Evolutionary conservation across 441 rosid species (phyloP).

Genomic region (Adansonia rubrostipa): DNA sequence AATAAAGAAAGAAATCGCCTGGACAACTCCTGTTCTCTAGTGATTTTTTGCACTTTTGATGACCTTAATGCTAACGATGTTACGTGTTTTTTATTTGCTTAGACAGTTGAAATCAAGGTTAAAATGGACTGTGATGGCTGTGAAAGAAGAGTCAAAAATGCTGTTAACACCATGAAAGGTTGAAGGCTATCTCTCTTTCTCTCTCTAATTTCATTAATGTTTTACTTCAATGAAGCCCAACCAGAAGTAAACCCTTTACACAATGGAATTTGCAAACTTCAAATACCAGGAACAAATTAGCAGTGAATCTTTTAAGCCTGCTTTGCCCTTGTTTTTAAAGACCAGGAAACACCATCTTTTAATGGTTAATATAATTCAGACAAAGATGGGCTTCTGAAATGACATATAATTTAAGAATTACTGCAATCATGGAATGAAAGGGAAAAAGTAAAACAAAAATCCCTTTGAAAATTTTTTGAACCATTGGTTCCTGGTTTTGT

Average conservation of each 20-base stretch:
- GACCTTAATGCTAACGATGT: neutral
- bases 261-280: neutral
- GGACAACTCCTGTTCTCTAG: neutral
- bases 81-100: neutral
- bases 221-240: neutral
- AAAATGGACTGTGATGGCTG: slow-evolving; percentile 98
- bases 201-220: neutral
- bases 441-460: neutral
- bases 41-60: neutral
- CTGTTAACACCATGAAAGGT: slow-evolving; percentile 81
- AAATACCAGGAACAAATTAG: neutral
- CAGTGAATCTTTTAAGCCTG: too few relatives aligned
- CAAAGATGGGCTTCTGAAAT: neutral
- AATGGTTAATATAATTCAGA: too few relatives aligned
- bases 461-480: neutral
- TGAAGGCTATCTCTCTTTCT: slow-evolving; percentile 10
- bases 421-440: neutral
- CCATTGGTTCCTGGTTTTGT: neutral
- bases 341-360: too few relatives aligned
- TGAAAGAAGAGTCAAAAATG: slow-evolving; percentile 82
- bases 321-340: too few relatives aligned
- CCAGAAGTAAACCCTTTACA: neutral
- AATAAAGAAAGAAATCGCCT: neutral
- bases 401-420: neutral
- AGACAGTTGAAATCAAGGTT: slow-evolving; percentile 95